phyloP scores from a whole-genome alignment of 2,329 filamentous ascomycete species.

The Lasiodiplodia sp. region DNA sequence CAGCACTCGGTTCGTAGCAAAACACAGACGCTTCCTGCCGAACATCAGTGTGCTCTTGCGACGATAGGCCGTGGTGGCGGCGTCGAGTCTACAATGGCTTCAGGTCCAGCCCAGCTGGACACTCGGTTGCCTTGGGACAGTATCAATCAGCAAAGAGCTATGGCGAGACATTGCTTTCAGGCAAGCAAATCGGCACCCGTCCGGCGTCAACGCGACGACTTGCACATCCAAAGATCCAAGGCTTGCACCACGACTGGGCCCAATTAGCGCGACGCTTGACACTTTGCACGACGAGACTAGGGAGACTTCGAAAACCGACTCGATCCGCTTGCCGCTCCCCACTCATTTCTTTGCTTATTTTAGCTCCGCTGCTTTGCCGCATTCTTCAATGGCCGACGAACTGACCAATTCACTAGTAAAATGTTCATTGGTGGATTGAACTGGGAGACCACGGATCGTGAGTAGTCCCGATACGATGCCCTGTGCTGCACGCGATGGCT shows the following conservation, averaged over 20 bases:
- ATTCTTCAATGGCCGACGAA: neutral
- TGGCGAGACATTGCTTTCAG: conserved; percentile 12
- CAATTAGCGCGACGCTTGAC: neutral
- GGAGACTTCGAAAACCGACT: conserved; percentile 14
- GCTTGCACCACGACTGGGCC: neutral
- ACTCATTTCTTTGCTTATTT: conserved; percentile 33
- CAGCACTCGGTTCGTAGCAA: conserved; percentile 76
- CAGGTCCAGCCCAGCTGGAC: neutral
- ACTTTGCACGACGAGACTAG: neutral
- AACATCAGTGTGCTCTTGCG: conserved; percentile 46
- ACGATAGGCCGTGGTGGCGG: conserved; percentile 30
- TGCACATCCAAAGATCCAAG: neutral
- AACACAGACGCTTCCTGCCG: conserved; percentile 57
- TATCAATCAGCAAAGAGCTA: conserved; percentile 27
- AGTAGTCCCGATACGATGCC: conserved; percentile 51
- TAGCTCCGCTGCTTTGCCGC: conserved; percentile 41
- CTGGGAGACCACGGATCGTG: conserved; percentile 99
- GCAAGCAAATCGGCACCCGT: conserved; percentile 3
- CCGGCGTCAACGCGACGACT: neutral
- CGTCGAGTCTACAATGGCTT: neutral
- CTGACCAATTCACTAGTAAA: conserved; percentile 67
- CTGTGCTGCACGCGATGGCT: neutral
- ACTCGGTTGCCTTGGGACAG: conserved; percentile 3
- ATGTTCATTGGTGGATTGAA: conserved; percentile 99
- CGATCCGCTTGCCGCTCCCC: conserved; percentile 20